Evolutionary conservation across 257 asterid genomes (phyloP), one percentile per base, ranked within the genome.

Genomic region (Scutellaria minor): DNA sequence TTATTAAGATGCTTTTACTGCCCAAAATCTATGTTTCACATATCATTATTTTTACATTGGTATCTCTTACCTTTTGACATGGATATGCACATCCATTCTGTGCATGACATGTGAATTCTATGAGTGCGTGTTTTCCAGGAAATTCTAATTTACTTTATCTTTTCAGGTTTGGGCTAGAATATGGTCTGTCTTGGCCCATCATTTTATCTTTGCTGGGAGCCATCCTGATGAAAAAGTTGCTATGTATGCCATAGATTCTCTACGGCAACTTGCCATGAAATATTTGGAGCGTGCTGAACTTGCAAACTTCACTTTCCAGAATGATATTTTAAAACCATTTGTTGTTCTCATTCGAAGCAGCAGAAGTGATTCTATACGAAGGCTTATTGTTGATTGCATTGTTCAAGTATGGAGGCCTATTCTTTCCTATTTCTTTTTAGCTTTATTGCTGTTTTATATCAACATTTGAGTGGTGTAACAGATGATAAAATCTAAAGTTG

Each of bases 191-290:
- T 82, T 95, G 82, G 88, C 99, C 72, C 87, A 80, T 77, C 99
- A 95, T 88, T 95, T 95, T 75, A 90, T 95, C 64, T 92, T 85
- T 82, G 98, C 99, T 70, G 99, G 99, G 82, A 95, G 99, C 84
- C 99, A 95, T 77, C 96, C 88, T 72, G 98, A 95, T 85, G 99
- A 95, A 85, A 95, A 89, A 87, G 97, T 95, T 80, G 99, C 99
- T 52, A 92, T 88, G 98, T 95, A 92, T 83, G 98, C 98, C 83
- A 90, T 95, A 82, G 99, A 95, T 87, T 95, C 99, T 75, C 89
- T 95, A 75, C 79, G 97, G 68, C 98, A 95, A 79, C 99, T 95
- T 76, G 97, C 91, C 66, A 88, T 92, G 96, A 95, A 95, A 79
- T 95, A 95, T 81, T 87, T 95, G 88, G 99, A 95, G 88, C 98